Base-by-base conservation (phyloP, 805 yeast species). In the Saccharomycopsis fodiens region DNA sequence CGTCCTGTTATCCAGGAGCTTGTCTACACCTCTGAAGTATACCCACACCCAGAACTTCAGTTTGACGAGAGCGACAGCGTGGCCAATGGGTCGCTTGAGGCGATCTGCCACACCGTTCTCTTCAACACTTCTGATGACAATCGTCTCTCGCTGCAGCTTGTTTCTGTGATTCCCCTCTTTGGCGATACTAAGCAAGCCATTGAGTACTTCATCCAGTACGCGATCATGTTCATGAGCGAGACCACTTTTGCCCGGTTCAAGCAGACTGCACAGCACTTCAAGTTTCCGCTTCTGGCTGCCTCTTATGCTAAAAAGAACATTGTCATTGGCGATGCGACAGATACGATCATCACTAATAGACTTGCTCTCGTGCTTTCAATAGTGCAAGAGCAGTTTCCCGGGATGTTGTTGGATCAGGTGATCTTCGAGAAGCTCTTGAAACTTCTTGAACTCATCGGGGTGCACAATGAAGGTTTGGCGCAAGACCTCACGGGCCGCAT, bases 71-170 rank as follows among this genome's bases (percentile, higher is more conserved):
- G 64, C 3, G 51, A 55, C 15, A 66, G 72, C 23, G 64, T 73
- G 17, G 52, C 69, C 5, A 69, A 74, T 19, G 85, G 85, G 16
- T 59, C 85, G 0, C 57, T 76, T 8, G 96, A 88, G 59, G 74
- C 88, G 39, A 68, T 88, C 31, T 76, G 89, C 46, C 97, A 89
- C 62, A 74, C 84, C 2, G 66, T 85, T 21, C 59, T 87, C 13
- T 80, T 79, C 59, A 71, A 71, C 48, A 70, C 74, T 3, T 57
- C 66, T 16, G 65, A 60, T 17, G 67, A 63, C 47, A 65, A 63
- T 21, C 63, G 63, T 54, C 37, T 61, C 67, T 17, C 64, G 69
- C 15, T 62, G 57, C 22, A 72, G 71, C 45, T 59, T 74, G n/a
- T 58, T 78, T 57, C 72, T 35, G 64, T 76, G n/a, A 54, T 81